Base-by-base conservation (phyloP, 2,329 filamentous ascomycete species). In the Fusarium sp. region DNA sequence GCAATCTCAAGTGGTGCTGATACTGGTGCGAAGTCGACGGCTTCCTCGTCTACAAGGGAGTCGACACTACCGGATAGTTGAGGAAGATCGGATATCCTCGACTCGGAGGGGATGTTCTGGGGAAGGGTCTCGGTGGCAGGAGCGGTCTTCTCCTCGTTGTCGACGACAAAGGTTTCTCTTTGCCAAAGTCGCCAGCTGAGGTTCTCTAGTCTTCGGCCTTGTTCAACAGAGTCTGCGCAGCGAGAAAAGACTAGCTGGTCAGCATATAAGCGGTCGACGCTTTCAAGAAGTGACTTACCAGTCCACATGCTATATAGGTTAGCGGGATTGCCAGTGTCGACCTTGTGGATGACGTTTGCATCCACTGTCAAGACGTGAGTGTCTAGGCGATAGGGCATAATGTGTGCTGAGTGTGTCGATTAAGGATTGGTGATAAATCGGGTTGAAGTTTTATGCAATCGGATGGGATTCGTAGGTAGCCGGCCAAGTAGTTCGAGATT, bases 251-350 rank as follows among this genome's bases (percentile, higher is more conserved):
- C 94, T 96, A 78, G 22, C 32, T 65, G 61, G 78, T 84, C 74
- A 83, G 80, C 72, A 67, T 73, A 64, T 52, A 43, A 47, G 45
- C 24, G 57, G 55, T 40, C 18, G 12, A 27, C 45, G 47, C 16
- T 16, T 27, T 12, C 12, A 30, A 40, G 51, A 54, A 40, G 59
- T n/a, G 25, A 86, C 92, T 88, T 83, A 97, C 94, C 93, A 80
- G 94, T 95, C 94, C 94, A 97, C 89, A 98, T 97, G 84, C 93
- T 94, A 83, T 96, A 97, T 54, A 98, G 89, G 78, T 94, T 97
- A 82, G 97, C 93, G 29, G 93, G 91, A 80, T 97, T 97, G 73
- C 91, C 88, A 2, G 95, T 97, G 82, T 98, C 94, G 77, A 98
- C 94, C 80, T 97, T 94, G 85, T 96, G 93, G 80, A 99, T 94